Evolutionary conservation across 176 grass and related monocot genomes (phyloP).

Genomic region (Triticum turgidum): DNA sequence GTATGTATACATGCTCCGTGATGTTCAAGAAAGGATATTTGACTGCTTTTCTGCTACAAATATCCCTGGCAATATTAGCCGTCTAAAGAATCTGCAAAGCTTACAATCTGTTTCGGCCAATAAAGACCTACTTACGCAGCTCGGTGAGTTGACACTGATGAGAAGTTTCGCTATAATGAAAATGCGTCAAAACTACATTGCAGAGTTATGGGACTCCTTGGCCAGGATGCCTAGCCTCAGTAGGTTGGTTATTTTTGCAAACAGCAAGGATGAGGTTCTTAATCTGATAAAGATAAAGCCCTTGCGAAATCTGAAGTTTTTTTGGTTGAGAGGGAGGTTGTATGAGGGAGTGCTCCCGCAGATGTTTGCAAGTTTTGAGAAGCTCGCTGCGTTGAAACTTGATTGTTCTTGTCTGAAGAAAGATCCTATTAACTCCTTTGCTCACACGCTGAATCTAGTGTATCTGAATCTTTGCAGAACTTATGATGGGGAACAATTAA

Average conservation of each 20-base stretch:
- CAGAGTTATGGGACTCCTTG: conserved; percentile 32
- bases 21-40: conserved; percentile 28
- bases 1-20: neutral
- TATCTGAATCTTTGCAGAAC: neutral
- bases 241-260: neutral
- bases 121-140: conserved; percentile 32
- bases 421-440: conserved; percentile 49
- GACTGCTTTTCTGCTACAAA: conserved; percentile 13
- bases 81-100: conserved; percentile 33
- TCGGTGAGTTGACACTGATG: conserved; percentile 30
- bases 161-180: conserved; percentile 34
- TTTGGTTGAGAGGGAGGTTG: conserved; percentile 37
- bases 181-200: conserved; percentile 14
- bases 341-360: conserved; percentile 16
- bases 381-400: conserved; percentile 31
- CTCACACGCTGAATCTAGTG: conserved; percentile 38
- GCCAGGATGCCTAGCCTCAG: conserved; percentile 39
- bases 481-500: conserved; percentile 31
- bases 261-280: conserved; percentile 28
- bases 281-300: conserved; percentile 10
- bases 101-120: conserved; percentile 25
- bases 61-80: conserved; percentile 8
- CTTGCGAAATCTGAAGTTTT: conserved; percentile 1
- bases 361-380: conserved; percentile 17
- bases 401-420: conserved; percentile 43